A percentile compares a stretch with the other conserved stretches of the same genome.
Conservation (phyloP, 768 basidiomycete genomes). For the Pleurotus ostreatus region DNA sequence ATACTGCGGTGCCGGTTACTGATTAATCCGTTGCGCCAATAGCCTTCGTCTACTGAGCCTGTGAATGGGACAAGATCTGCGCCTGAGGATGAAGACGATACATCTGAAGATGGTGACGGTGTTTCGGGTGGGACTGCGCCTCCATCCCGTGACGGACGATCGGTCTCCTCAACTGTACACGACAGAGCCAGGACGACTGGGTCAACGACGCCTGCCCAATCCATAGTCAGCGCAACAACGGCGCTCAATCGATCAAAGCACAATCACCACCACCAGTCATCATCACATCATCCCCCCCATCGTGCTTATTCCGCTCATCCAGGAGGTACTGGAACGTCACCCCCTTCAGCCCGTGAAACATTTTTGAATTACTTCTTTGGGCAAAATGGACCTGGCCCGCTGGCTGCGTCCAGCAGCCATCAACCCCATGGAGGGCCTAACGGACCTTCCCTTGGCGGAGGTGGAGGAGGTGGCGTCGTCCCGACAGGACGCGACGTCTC, state of each 20-base stretch:
- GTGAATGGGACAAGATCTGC: slow-evolving; percentile 45
- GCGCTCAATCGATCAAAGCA: background rate
- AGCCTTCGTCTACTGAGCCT: slow-evolving; percentile 67
- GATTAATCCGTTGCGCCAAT: slow-evolving; percentile 14
- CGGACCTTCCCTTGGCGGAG: slow-evolving; percentile 19
- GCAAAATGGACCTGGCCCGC: slow-evolving; percentile 77
- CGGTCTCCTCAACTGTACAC: slow-evolving; percentile 72
- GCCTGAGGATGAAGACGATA: slow-evolving; percentile 65
- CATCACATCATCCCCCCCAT: slow-evolving; percentile 15
- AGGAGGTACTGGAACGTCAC: slow-evolving; percentile 21
- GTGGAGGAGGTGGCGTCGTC: slow-evolving; percentile 13
- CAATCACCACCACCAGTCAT: slow-evolving; percentile 19
- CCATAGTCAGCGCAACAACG: slow-evolving; percentile 20
- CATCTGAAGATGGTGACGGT: slow-evolving; percentile 48
- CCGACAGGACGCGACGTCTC: slow-evolving; percentile 66
- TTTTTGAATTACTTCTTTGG: slow-evolving; percentile 99
- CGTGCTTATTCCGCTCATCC: slow-evolving; percentile 8
- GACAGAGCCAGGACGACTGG: slow-evolving; percentile 58
- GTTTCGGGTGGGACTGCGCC: slow-evolving; percentile 39
- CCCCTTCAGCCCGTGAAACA: slow-evolving; percentile 73
- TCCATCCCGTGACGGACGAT: slow-evolving; percentile 52
- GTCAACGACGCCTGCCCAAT: slow-evolving; percentile 24
- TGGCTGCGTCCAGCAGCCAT: slow-evolving; percentile 44
- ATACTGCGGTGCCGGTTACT: background rate
- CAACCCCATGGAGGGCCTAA: slow-evolving; percentile 28